Conservation (phyloP, 1,284 basidiomycete species). For the Volvariella volvacea region DNA sequence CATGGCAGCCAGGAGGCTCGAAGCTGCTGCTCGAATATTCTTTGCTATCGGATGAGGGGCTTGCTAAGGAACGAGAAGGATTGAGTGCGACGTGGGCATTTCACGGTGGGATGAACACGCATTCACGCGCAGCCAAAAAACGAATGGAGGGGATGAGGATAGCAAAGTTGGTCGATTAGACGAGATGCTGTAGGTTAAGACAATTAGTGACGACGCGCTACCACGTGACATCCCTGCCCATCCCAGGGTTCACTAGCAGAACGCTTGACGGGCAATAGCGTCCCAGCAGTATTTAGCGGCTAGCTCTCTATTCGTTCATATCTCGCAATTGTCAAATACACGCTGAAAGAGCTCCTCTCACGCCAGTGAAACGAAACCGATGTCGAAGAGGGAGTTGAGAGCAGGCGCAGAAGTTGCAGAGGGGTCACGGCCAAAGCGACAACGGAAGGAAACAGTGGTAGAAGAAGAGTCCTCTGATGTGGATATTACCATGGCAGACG, state of each 20-base stretch:
- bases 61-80: constrained; percentile 9
- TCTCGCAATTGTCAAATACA: constrained; percentile 1
- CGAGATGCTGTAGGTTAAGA: no score
- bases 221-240: background rate
- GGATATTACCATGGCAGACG: constrained; percentile 29
- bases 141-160: no score
- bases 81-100: constrained; percentile 59
- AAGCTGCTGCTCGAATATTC: constrained; percentile 38
- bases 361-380: constrained; percentile 14
- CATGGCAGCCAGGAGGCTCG: constrained; percentile 47
- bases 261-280: background rate
- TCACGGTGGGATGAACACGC: constrained; percentile 67
- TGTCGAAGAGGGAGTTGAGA: constrained; percentile 66
- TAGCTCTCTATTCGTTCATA: background rate
- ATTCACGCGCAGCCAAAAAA: constrained; percentile 54
- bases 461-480: constrained; percentile 26
- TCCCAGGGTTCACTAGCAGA: background rate
- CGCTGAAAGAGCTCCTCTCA: background rate
- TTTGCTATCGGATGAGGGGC: constrained; percentile 6
- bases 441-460: constrained; percentile 40
- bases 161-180: no score
- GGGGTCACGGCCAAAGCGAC: constrained; percentile 60
- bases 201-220: background rate
- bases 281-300: background rate
- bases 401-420: constrained; percentile 42